A percentile compares a stretch with the other conserved stretches of the same genome.
Conservation (phyloP, 1,139 yeast species). For the Meyerozyma athensensis region DNA sequence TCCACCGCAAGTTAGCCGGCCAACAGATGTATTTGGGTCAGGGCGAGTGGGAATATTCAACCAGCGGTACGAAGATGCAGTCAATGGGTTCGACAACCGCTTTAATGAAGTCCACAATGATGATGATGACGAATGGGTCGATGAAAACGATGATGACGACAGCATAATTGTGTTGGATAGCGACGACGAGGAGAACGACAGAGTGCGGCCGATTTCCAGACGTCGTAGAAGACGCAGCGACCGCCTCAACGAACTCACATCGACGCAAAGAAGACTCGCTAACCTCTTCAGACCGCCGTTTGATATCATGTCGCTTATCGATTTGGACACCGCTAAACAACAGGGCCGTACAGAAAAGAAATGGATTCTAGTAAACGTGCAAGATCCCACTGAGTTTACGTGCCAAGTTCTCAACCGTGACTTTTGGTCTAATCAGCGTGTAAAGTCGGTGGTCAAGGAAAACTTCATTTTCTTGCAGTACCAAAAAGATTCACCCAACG, state of each 20-base stretch:
- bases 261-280: slow-evolving; percentile 71
- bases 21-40: slow-evolving; percentile 38
- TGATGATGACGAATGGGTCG: slow-evolving; percentile 15
- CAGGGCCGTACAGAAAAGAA: slow-evolving; percentile 60
- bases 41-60: slow-evolving; percentile 42
- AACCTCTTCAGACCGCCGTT: slow-evolving; percentile 88
- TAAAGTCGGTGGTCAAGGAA: slow-evolving; percentile 60
- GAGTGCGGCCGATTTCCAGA: slow-evolving; percentile 13
- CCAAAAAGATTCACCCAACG: slow-evolving; percentile 71
- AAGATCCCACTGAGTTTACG: slow-evolving; percentile 76
- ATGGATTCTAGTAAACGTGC: slow-evolving; percentile 87
- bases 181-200: slow-evolving; percentile 29
- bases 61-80: slow-evolving; percentile 37
- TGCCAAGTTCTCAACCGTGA: slow-evolving; percentile 92
- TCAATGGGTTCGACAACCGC: slow-evolving; percentile 21
- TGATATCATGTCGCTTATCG: slow-evolving; percentile 67
- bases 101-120: slow-evolving; percentile 12
- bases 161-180: slow-evolving; percentile 3
- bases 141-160: slow-evolving; percentile 17
- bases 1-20: slow-evolving; percentile 14
- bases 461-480: slow-evolving; percentile 80
- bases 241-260: slow-evolving; percentile 38
- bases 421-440: slow-evolving; percentile 73
- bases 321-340: slow-evolving; percentile 66
- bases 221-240: slow-evolving; percentile 26